Percentiles rank a stretch among this genome's conserved stretches.
phyloP scores from a whole-genome alignment of 345 rosid genomes.

The Sonneratia alba region DNA sequence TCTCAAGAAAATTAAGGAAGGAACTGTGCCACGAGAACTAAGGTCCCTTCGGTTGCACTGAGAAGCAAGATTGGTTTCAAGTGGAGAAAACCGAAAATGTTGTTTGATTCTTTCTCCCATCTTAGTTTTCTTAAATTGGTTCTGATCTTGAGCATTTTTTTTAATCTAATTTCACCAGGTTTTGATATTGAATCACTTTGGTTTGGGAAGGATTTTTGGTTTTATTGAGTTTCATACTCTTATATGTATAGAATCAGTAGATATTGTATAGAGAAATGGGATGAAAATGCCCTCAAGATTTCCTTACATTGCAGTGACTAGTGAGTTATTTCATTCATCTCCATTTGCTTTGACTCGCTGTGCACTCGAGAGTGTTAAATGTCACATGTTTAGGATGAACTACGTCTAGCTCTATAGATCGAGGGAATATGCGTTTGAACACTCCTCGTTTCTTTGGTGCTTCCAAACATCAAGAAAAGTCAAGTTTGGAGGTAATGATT shows the following conservation, averaged over 20 bases:
- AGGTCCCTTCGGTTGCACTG: conserved; percentile 15
- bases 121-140: neutral
- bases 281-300: neutral
- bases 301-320: neutral
- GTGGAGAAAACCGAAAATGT: neutral
- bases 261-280: neutral
- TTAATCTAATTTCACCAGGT: neutral
- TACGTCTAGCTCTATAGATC: too few relatives aligned
- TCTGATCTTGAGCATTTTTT: neutral
- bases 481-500: too few relatives aligned
- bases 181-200: neutral
- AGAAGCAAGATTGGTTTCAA: neutral
- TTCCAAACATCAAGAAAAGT: too few relatives aligned
- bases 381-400: too few relatives aligned
- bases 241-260: neutral
- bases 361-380: too few relatives aligned
- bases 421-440: too few relatives aligned
- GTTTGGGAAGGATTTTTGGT: neutral
- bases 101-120: neutral
- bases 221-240: neutral
- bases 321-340: neutral
- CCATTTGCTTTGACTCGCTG: too few relatives aligned
- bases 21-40: conserved; percentile 76
- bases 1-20: conserved; percentile 76
- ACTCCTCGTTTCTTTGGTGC: too few relatives aligned